phyloP scores from a whole-genome alignment of 371 early-diverging fungal species.

The Mucor indicus region DNA sequence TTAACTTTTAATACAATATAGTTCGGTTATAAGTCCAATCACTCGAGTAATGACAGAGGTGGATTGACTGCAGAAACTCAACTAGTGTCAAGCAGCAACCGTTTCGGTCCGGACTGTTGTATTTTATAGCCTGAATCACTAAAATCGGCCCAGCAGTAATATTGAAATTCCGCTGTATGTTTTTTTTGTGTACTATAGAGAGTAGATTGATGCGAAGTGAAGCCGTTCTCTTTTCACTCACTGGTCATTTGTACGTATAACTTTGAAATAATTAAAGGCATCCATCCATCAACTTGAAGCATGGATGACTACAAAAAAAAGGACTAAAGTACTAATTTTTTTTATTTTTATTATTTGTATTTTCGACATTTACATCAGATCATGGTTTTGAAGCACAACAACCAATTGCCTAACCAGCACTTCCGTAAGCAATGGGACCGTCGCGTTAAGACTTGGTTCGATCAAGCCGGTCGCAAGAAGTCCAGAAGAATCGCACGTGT shows the following conservation, averaged over 20 bases:
- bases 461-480: conserved; percentile 97
- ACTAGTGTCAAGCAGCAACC: no score
- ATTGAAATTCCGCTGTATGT: conserved; percentile 10
- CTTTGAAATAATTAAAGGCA: no score
- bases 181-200: conserved; percentile 17
- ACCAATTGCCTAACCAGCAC: conserved; percentile 97
- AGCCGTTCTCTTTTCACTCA: conserved; percentile 36
- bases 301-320: not conserved
- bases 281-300: conserved; percentile 16
- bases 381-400: conserved; percentile 95
- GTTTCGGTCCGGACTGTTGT: no score
- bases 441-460: conserved; percentile 99
- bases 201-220: conserved; percentile 8
- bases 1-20: no score
- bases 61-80: no score
- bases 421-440: conserved; percentile 99
- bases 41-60: no score
- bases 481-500: conserved; percentile 85
- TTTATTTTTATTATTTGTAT: no score
- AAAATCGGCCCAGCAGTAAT: no score
- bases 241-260: conserved; percentile 41
- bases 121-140: no score
- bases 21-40: no score
- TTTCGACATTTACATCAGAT: conserved; percentile 13
- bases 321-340: not conserved